Base-by-base conservation (phyloP, 140 eudicot species). In the Cichorium intybus region DNA sequence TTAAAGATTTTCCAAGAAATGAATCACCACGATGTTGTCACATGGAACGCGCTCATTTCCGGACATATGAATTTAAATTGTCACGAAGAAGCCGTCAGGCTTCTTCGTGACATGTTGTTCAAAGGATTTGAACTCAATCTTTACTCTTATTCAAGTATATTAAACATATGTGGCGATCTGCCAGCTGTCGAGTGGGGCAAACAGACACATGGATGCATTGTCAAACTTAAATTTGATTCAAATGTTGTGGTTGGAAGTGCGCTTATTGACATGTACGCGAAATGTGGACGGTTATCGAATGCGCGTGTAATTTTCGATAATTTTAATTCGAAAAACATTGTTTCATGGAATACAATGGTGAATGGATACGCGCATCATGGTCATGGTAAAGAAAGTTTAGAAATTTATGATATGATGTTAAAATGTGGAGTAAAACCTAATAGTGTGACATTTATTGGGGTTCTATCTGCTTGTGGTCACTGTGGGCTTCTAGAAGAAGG, bases 141-240 rank as follows among this genome's bases (percentile, higher is more conserved):
- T 0, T 78, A 88, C 78, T 80, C 96, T 10, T 85, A 78, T 70
- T 88, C 96, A 3, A 75, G 85, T 53, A 56, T 88, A 75, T 85
- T 88, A 53, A 78, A 74, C 82, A 75, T 85, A 7, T 88, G 96
- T 62, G 90, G 90, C 37, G 88, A 85, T 63, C 45, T 88, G 17
- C 95, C 95, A 0, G 87, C 87, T 53, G 56, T 78, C n/a, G 85
- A 88, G 43, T 88, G 96, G 96, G 95, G 96, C 10, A 85, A 78
- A 72, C 90, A 88, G 66, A 76, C 85, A 26, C 96, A 88, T 71
- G 80, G 90, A 16, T 41, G 77, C 35, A 54, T 82, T 46, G 6
- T 85, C 12, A 88, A 85, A 60, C 75, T 77, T n/a, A 66, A 80
- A 21, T 63, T 80, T 18, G 70, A 78, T 58, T 60, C 80, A 10